These are phyloP conservation scores for Helotiales sp. DNA, from an alignment of 2,329 filamentous ascomycete species.

Conservation along the genomic window DNA sequence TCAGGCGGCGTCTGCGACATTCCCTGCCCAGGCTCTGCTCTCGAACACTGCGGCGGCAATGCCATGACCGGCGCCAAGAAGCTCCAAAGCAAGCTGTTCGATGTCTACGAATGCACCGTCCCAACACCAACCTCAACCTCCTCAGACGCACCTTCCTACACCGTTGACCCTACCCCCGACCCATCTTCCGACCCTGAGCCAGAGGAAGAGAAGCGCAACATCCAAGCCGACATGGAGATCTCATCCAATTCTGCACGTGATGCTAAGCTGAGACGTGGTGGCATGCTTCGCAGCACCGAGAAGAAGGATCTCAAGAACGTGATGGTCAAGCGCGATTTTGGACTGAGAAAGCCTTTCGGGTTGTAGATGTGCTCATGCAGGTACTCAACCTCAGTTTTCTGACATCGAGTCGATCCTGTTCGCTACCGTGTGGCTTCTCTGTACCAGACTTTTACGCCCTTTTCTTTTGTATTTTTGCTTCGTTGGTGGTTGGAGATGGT, in stretches of 20 bases:
- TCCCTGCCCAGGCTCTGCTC: constrained; percentile 6
- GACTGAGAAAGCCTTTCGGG: constrained; percentile 9
- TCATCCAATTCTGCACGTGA: not conserved
- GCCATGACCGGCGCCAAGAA: not conserved
- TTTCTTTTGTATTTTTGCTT: not conserved
- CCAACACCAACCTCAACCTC: constrained; percentile 1
- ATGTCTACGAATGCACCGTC: constrained; percentile 11
- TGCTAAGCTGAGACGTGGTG: constrained; percentile 12
- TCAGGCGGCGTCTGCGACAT: not conserved
- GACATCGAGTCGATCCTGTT: too few relatives aligned
- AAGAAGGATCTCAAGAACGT: constrained; percentile 11
- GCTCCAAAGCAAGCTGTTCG: constrained; percentile 8
- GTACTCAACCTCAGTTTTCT: not conserved
- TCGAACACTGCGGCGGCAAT: constrained; percentile 6
- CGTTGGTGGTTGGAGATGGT: not conserved
- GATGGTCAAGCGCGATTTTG: constrained; percentile 20
- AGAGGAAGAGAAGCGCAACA: not conserved
- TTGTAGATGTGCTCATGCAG: not conserved
- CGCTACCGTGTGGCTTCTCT: not conserved
- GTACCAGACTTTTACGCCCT: not conserved
- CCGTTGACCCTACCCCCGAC: constrained; percentile 7
- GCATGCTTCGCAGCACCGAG: constrained; percentile 12
- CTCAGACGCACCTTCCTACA: not conserved
- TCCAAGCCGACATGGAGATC: constrained; percentile 7
- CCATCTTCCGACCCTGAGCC: constrained; percentile 12